Evolutionary conservation across 371 early-diverging fungal species (phyloP), one percentile per base, ranked within the genome.

Genomic region (Syncephalastrum contaminatum): DNA sequence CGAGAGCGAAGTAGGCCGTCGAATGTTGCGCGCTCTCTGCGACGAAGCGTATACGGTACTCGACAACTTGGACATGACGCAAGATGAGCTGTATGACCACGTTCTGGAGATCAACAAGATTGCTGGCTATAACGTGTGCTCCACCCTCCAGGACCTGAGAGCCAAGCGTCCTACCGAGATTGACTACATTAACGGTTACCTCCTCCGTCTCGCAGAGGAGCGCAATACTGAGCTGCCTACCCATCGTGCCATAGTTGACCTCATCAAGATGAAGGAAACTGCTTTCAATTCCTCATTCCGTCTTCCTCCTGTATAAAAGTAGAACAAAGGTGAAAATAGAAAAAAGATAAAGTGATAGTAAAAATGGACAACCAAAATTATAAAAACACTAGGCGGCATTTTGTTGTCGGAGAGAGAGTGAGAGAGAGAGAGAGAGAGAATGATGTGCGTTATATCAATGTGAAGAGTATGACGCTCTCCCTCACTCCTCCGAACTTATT

Each of bases 151-250:
- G 53, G 87, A 87, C 36, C 51, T 82, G 1, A 21, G 48, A 18
- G 54, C 65, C 3, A 58, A 63, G 0, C 61, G 73, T 14, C 54
- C 46, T 4, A 87, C 84, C 4, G 87, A 85, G 61, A 75, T 84
- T 12, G 82, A 83, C 52, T 84, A 78, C 58, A 79, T 85, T 41
- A 85, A 85, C 59, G 86, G 84, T 4, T 83, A 82, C 53, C 45
- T 87, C 20, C 63, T 69, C 43, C 59, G 59, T 2, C 39, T 61
- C 14, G 75, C 67, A 36, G 53, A 60, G 21, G 40, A 57, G 21
- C 58, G 48, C 20, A 49, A 52, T 3, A 53, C 69, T 1, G 22
- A 39, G 22, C 42, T 55, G 4, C 64, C 48, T 20, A 48, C 56
- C 2, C 63, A 70, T 43, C 60, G 64, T 22, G 39, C 44, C 15